These are phyloP conservation scores for Xylaria nigripes DNA, from an alignment of 495 filamentous ascomycete genomes.

Conservation along the genomic window DNA sequence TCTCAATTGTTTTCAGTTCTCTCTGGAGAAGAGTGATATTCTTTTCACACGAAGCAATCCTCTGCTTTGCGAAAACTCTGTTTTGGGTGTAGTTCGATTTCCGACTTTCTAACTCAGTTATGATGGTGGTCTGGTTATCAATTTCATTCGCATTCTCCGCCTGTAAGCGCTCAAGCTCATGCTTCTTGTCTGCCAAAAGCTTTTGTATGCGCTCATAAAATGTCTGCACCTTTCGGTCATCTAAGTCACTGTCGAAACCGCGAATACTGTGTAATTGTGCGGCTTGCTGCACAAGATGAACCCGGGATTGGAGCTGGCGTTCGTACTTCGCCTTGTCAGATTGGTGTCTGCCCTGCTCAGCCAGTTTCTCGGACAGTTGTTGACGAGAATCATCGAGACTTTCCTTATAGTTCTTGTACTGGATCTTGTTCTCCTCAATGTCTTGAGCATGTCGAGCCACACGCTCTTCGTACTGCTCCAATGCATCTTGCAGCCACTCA, in stretches of 20 bases:
- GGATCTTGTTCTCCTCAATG: slow-evolving; percentile 49
- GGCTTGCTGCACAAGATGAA: slow-evolving; percentile 66
- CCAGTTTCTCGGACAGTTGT: slow-evolving; percentile 60
- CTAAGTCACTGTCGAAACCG: slow-evolving; percentile 71
- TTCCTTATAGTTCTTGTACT: slow-evolving; percentile 55
- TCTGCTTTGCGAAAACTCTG: slow-evolving; percentile 59
- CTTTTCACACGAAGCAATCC: slow-evolving; percentile 61
- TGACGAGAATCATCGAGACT: slow-evolving; percentile 52
- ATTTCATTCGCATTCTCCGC: slow-evolving; percentile 62
- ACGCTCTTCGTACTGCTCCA: slow-evolving; percentile 75
- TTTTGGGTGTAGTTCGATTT: slow-evolving; percentile 60
- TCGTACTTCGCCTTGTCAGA: slow-evolving; percentile 84
- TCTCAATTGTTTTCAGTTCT: slow-evolving; percentile 58
- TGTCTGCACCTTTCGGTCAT: slow-evolving; percentile 59
- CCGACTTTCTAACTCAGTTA: slow-evolving; percentile 61
- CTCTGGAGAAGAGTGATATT: slow-evolving; percentile 53
- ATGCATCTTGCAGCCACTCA: slow-evolving; percentile 61
- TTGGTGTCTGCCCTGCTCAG: slow-evolving; percentile 74
- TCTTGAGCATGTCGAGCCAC: slow-evolving; percentile 57
- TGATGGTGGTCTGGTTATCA: slow-evolving; percentile 52
- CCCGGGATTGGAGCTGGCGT: slow-evolving; percentile 59
- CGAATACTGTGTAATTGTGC: slow-evolving; percentile 73
- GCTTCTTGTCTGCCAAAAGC: slow-evolving; percentile 66
- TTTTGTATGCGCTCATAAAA: slow-evolving; percentile 75
- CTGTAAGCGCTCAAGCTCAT: slow-evolving; percentile 63